Evolutionary conservation across 73 alveolate genomes (phyloP), one percentile per base, ranked within the genome.

Genomic region (Symbiodinium natans): DNA sequence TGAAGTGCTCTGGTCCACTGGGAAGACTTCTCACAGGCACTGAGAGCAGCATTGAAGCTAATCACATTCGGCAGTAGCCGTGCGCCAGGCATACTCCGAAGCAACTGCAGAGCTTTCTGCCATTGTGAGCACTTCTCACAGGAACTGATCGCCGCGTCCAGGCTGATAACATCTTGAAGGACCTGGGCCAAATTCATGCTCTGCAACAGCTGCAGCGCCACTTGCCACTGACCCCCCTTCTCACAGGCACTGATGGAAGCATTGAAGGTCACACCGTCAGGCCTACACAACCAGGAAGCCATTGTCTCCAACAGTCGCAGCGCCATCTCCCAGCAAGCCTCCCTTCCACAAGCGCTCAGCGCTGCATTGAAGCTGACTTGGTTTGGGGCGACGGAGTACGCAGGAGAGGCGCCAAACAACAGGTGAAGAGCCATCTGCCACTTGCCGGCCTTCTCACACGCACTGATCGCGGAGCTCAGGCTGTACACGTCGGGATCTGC

Each of bases 1-100:
- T 86, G 93, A 23, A 86, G 59, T 33, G 93, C 93, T 54, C 82
- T 46, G 6, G 48, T 34, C 93, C 93, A 86, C 41, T 17, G 31
- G 29, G 93, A 86, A 29, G 82, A 46, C 38, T 46, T n/a, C 40
- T 86, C 93, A 31, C 93, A 86, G 19, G 93, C 93, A 23, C 93
- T 86, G 93, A 86, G 54, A 25, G 93, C 59, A 13, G 93, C 93
- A 38, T 86, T 86, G 93, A 41, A 52, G 10, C 25, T 27, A 27
- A 86, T 52, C 29, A 31, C n/a, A 33, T 52, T 52, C 29, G 68
- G 29, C 13, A 17, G 68, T 3, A 52, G 68, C 21, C 68, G 68
- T 52, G 68, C 68, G 1, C 27, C n/a, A 0, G 68, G 68, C 68
- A 52, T 52, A 11, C 21, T 27, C 68, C 68, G 21, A 2, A 52